Evolutionary conservation across 805 yeast species (phyloP).

Genomic region (Hanseniaspora lindneri): DNA sequence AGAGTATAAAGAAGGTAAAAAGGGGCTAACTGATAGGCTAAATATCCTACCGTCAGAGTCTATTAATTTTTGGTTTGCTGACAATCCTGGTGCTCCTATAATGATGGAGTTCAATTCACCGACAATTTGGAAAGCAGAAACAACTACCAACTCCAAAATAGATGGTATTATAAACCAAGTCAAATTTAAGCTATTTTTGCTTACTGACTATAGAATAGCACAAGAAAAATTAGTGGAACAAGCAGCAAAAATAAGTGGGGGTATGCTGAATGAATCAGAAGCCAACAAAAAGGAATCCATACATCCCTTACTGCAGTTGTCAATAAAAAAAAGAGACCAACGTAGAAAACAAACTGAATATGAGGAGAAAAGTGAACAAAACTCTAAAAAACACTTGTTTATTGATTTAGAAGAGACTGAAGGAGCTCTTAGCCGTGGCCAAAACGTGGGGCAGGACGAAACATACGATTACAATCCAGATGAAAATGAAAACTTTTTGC

Average conservation of each 20-base stretch:
- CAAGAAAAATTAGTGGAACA: slow-evolving; percentile 9
- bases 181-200: slow-evolving; percentile 12
- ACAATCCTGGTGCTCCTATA: slow-evolving; percentile 16
- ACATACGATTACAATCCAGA: neutral
- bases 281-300: neutral
- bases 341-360: neutral
- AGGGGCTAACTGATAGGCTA: slow-evolving; percentile 4
- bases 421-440: too few species aligned
- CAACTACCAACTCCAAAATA: neutral
- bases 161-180: slow-evolving; percentile 6
- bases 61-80: slow-evolving; percentile 16
- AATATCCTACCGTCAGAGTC: neutral
- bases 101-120: slow-evolving; percentile 11
- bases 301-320: slow-evolving; percentile 7
- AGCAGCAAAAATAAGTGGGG: slow-evolving; percentile 2
- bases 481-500: neutral
- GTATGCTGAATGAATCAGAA: neutral
- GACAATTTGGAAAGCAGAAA: slow-evolving; percentile 9
- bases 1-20: slow-evolving; percentile 13
- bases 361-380: neutral
- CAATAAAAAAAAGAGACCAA: slow-evolving; percentile 11
- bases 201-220: slow-evolving; percentile 13
- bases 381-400: slow-evolving; percentile 8
- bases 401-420: slow-evolving; percentile 12
- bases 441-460: neutral